Conservation (phyloP, 495 filamentous ascomycete species). For the Penicillium mononematosum region DNA sequence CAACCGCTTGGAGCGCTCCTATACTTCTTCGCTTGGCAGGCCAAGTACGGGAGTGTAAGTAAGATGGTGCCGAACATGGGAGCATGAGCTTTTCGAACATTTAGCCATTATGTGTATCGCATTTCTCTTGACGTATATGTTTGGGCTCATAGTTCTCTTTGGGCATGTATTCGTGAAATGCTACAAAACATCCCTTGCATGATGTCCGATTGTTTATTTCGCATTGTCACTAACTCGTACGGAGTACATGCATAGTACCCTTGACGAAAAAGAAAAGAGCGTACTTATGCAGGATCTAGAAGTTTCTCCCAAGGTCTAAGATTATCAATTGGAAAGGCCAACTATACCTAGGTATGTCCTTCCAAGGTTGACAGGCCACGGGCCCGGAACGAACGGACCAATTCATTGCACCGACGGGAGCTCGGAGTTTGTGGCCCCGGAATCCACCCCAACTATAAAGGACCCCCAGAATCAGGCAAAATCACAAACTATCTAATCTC, state of each 20-base stretch:
- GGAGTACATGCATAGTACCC: too few relatives aligned
- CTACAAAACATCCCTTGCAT: neutral
- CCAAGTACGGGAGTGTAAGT: constrained; percentile 83
- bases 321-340: neutral
- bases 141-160: too few relatives aligned
- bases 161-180: neutral
- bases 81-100: neutral
- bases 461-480: neutral
- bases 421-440: neutral
- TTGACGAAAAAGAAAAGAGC: neutral
- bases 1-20: constrained; percentile 86
- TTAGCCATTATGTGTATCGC: neutral
- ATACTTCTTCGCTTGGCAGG: constrained; percentile 98
- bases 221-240: neutral
- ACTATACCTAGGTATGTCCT: too few relatives aligned
- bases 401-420: constrained; percentile 7
- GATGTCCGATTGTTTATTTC: neutral
- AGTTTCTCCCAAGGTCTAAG: neutral
- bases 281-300: neutral
- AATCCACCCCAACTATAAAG: neutral
- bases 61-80: constrained; percentile 19
- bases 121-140: neutral
- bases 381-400: neutral
- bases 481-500: neutral
- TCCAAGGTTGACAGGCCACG: neutral